Evolutionary conservation across 2,329 filamentous ascomycete genomes (phyloP).

Genomic region (Eutypella sp.): DNA sequence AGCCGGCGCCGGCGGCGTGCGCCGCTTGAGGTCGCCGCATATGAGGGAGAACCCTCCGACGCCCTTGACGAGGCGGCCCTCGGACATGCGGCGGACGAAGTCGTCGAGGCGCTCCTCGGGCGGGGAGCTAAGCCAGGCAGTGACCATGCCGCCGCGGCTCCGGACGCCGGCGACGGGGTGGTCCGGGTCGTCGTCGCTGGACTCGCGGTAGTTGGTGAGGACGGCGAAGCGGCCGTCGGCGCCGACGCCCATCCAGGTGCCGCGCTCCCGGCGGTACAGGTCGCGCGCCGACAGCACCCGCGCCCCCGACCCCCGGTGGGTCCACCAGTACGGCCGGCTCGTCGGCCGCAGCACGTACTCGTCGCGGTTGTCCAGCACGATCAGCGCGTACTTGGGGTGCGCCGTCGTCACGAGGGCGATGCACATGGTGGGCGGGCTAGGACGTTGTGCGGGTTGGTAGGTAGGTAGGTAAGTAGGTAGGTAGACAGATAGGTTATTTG

Average conservation of each 20-base stretch:
- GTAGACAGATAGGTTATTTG: too few species aligned
- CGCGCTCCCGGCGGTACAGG: constrained; percentile 55
- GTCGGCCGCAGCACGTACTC: constrained; percentile 64
- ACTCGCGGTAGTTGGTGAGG: constrained; percentile 63
- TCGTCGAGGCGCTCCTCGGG: constrained; percentile 42
- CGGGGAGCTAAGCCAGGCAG: constrained; percentile 52
- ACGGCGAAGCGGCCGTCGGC: constrained; percentile 56
- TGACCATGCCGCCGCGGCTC: constrained; percentile 61
- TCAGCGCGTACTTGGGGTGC: constrained; percentile 69
- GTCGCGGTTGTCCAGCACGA: constrained; percentile 75
- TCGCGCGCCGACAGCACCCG: constrained; percentile 56
- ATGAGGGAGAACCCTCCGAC: constrained; percentile 64
- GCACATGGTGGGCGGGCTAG: constrained; percentile 54
- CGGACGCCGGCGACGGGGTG: constrained; percentile 50
- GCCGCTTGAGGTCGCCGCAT: constrained; percentile 52
- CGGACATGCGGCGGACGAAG: constrained; percentile 49
- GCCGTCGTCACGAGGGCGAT: constrained; percentile 72
- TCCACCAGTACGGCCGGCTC: constrained; percentile 61
- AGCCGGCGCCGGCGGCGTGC: too few species aligned
- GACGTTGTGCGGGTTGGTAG: neutral
- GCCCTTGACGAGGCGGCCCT: constrained; percentile 49
- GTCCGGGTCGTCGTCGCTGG: constrained; percentile 39
- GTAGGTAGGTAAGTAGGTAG: too few species aligned
- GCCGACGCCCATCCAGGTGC: constrained; percentile 63
- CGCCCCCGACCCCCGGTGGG: constrained; percentile 34